Evolutionary conservation across 805 yeast genomes (phyloP).

Genomic region (Ascoidea asiatica): DNA sequence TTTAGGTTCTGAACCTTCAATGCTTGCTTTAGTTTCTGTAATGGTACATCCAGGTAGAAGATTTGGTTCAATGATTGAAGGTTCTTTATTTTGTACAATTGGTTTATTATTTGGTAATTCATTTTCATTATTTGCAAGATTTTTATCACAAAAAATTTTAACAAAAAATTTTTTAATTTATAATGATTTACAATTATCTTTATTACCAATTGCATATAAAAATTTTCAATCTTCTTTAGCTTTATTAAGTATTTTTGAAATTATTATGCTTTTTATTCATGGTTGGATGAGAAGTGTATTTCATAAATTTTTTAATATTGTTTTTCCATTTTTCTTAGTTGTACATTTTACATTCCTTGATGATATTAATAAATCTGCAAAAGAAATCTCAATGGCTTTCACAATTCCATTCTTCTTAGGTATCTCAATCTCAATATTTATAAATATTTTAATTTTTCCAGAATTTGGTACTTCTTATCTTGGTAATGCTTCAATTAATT

Average conservation of each 20-base stretch:
- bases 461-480: slow-evolving; percentile 37
- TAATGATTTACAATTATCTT: slow-evolving; percentile 20
- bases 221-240: slow-evolving; percentile 27
- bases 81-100: slow-evolving; percentile 23
- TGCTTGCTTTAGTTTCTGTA: slow-evolving; percentile 31
- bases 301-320: slow-evolving; percentile 31
- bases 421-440: slow-evolving; percentile 27
- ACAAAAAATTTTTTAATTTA: slow-evolving; percentile 16
- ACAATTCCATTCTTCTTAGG: slow-evolving; percentile 32
- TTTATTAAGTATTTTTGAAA: slow-evolving; percentile 29
- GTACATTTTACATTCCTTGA: slow-evolving; percentile 35
- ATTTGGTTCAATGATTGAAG: slow-evolving; percentile 32
- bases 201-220: slow-evolving; percentile 16
- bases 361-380: slow-evolving; percentile 19
- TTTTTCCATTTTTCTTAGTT: slow-evolving; percentile 33
- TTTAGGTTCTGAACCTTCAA: slow-evolving; percentile 28
- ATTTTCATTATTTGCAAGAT: slow-evolving; percentile 26
- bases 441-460: slow-evolving; percentile 31
- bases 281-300: slow-evolving; percentile 36
- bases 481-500: slow-evolving; percentile 27
- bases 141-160: slow-evolving; percentile 24
- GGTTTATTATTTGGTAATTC: slow-evolving; percentile 30
- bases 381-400: slow-evolving; percentile 20
- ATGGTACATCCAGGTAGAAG: slow-evolving; percentile 38
- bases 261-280: slow-evolving; percentile 30